Base-by-base conservation (phyloP, 2,329 filamentous ascomycete species). In the Xylariaceae sp. region DNA sequence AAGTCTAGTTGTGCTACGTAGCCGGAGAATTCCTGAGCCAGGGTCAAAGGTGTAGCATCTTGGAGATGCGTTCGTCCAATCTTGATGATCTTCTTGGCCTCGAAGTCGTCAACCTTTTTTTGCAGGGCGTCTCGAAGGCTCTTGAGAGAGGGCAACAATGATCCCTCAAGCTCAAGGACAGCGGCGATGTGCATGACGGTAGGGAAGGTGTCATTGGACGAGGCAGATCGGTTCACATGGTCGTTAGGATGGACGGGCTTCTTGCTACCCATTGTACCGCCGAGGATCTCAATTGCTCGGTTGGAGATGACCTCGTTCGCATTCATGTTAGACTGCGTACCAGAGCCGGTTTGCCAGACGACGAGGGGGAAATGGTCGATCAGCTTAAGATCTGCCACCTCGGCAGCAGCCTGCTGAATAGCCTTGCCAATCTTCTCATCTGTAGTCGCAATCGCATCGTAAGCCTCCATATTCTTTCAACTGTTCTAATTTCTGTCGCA, bases 321-420 rank as follows among this genome's bases (percentile, higher is more conserved):
- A 80, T 99, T 99, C 94, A 97, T 97, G 85, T 96, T 97, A 75
- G 92, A 97, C 81, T 97, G 94, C 24, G 94, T 97, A 72, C 94
- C 94, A 44, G 94, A 97, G 61, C 94, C 94, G 49, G 94, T 99
- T 81, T 99, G 94, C 94, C 94, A 99, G 71, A 99, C 93, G 52
- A 97, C 93, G 57, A 97, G 89, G 62, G 94, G 94, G 79, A 99
- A 97, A 81, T 97, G 93, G 75, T 97, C 92, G 69, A 95, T 75
- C 67, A 97, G 87, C 83, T 97, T 96, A 71, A 94, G 86, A 61
- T 90, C 88, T 52, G 93, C 92, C 33, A 99, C 93, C 79, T 99
- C 94, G 60, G 87, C 83, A 61, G 94, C 92, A 54, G 94, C 94
- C 79, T 97, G 86, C 79, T 97, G 89, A 69, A 97, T 97, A 61